These are phyloP conservation scores for Rhazya stricta DNA, from an alignment of 257 asterid genomes.

Conservation along the genomic window DNA sequence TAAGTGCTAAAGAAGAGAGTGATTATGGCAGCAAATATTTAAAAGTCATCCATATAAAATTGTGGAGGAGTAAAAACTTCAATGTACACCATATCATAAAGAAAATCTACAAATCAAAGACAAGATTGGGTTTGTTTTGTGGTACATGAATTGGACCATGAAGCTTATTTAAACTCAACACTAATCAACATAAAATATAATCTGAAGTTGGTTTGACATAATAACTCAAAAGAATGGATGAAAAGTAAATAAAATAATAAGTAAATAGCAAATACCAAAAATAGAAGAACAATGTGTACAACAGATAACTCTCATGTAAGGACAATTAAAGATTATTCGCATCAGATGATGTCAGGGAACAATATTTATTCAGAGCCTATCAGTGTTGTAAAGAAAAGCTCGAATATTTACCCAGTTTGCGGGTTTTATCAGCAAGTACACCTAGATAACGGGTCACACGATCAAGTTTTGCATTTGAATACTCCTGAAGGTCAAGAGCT, in stretches of 20 bases:
- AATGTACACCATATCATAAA: neutral
- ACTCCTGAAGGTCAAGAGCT: conserved; percentile 90
- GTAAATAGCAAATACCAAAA: neutral
- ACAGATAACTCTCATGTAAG: neutral
- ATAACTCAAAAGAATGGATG: neutral
- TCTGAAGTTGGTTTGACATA: neutral
- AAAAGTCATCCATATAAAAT: neutral
- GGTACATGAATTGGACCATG: neutral
- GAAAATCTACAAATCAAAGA: neutral
- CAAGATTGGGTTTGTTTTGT: neutral
- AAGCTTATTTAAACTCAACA: neutral
- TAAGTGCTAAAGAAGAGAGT: conserved; percentile 2
- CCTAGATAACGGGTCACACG: conserved; percentile 91
- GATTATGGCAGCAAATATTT: neutral
- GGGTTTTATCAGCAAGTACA: conserved; percentile 91
- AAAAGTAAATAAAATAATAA: neutral
- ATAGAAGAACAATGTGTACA: neutral
- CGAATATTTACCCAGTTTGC: conserved; percentile 61
- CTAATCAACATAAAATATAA: neutral
- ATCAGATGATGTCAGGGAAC: neutral
- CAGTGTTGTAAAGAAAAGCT: conserved; percentile 14
- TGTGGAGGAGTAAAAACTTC: neutral
- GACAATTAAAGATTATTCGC: neutral
- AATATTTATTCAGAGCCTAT: neutral
- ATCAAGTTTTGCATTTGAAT: conserved; percentile 90